These are phyloP conservation scores for Cyberlindnera petersonii DNA, from an alignment of 805 yeast species.

Conservation along the genomic window DNA sequence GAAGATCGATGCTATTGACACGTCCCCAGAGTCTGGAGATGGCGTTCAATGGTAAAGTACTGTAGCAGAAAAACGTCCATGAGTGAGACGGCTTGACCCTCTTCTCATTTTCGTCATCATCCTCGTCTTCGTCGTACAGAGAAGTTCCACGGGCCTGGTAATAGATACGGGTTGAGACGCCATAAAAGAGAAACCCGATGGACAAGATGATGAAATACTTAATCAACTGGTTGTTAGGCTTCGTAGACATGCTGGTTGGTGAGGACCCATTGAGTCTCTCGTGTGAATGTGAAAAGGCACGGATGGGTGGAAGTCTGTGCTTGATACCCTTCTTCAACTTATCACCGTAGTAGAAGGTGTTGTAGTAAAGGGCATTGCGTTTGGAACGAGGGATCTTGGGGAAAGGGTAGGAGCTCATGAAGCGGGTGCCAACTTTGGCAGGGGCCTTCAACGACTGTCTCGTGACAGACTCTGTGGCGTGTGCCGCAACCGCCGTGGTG, in stretches of 20 bases:
- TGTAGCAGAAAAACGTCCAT: slow-evolving; percentile 87
- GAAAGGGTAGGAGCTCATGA: slow-evolving; percentile 35
- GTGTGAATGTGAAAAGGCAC: slow-evolving; percentile 24
- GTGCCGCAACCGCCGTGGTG: slow-evolving; percentile 11
- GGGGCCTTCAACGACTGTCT: slow-evolving; percentile 10
- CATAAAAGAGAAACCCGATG: slow-evolving; percentile 27
- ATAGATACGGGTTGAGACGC: slow-evolving; percentile 28
- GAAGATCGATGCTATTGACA: slow-evolving; percentile 76
- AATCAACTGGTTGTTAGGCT: slow-evolving; percentile 23
- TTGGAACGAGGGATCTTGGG: slow-evolving; percentile 57
- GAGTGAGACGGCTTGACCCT: slow-evolving; percentile 61
- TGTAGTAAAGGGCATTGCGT: slow-evolving; percentile 48
- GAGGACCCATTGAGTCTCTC: slow-evolving; percentile 23
- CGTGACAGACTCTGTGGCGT: slow-evolving; percentile 10
- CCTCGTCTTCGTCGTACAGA: slow-evolving; percentile 24
- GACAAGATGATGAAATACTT: slow-evolving; percentile 28
- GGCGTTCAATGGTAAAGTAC: slow-evolving; percentile 86
- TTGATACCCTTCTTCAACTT: slow-evolving; percentile 28
- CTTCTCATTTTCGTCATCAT: slow-evolving; percentile 25
- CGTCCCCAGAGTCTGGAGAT: slow-evolving; percentile 94
- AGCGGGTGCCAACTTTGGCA: slow-evolving; percentile 15
- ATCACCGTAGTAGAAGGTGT: slow-evolving; percentile 36
- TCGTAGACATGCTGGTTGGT: slow-evolving; percentile 10
- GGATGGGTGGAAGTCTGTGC: slow-evolving; percentile 28
- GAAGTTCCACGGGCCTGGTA: slow-evolving; percentile 23